Percentiles rank a stretch among this genome's conserved stretches.
These are phyloP conservation scores for Malassezia restricta DNA, from an alignment of 1,284 basidiomycete species.

Conservation along the genomic window DNA sequence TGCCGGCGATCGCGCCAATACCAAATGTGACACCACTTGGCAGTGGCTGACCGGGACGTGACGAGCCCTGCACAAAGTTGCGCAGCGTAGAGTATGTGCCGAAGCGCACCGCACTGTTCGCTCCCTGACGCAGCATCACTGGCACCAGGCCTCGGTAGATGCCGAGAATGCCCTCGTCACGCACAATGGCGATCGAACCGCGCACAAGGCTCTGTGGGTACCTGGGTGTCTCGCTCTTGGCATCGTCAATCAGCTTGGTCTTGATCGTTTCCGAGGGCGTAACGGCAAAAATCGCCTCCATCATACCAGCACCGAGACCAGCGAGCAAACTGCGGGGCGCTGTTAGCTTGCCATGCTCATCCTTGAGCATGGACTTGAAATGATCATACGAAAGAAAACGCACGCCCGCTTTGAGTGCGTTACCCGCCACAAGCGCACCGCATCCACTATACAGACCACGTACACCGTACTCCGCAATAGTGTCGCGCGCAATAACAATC, in stretches of 20 bases:
- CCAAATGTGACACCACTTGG: constrained; percentile 83
- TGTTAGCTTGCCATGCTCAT: constrained; percentile 47
- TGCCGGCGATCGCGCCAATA: constrained; percentile 80
- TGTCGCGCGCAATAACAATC: constrained; percentile 42
- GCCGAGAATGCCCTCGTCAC: constrained; percentile 63
- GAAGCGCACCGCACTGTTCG: constrained; percentile 92
- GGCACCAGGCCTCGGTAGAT: constrained; percentile 88
- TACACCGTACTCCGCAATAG: constrained; percentile 42
- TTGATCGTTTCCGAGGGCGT: constrained; percentile 98
- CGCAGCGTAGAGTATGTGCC: constrained; percentile 87
- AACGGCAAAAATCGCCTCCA: constrained; percentile 84
- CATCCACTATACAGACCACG: constrained; percentile 45
- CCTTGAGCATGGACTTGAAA: constrained; percentile 73
- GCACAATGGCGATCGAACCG: constrained; percentile 68
- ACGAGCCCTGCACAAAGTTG: constrained; percentile 65
- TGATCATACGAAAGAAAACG: constrained; percentile 88
- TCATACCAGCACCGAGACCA: constrained; percentile 86
- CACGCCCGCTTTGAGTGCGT: constrained; percentile 59
- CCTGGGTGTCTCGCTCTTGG: constrained; percentile 67
- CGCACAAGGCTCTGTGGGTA: constrained; percentile 72
- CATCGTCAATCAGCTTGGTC: constrained; percentile 84
- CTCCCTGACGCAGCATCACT: constrained; percentile 93
- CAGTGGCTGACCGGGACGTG: constrained; percentile 68
- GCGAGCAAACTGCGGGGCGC: constrained; percentile 50
- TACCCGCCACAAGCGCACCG: constrained; percentile 37